Base-by-base conservation (phyloP, 2,329 filamentous ascomycete species). In the Aureobasidium leucospermi region DNA sequence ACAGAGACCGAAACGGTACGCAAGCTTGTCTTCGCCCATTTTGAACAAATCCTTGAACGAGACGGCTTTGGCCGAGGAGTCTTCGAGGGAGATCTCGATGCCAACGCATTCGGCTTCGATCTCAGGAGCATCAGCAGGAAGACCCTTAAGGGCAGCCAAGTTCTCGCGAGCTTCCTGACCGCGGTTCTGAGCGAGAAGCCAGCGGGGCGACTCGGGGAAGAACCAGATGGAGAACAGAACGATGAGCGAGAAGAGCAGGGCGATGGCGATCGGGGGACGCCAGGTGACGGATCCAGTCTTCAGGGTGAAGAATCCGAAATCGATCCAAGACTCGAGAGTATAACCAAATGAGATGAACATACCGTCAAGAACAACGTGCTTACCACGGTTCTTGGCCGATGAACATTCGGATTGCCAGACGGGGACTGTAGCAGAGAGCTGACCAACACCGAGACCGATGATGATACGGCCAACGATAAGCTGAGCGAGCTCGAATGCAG, bases 1-100 rank as follows among this genome's bases (percentile, higher is more conserved):
- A 64, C 77, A 80, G 10, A 81, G 75, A 2, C 69, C 69, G 66
- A 80, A 80, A 28, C 80, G 77, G 69, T 82, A 80, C 15, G 65
- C 61, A 1, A 79, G 73, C 68, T 78, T 78, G 57, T 81, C 78
- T 9, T 78, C 74, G 58, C 77, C 78, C 72, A 77, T 78, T 63
- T 73, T 77, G 64, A 80, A 70, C 65, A 80, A 70, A 46, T 80
- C 75, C 42, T 65, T 67, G 9, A 79, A 67, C 57, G 69, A 74
- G 3, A 73, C 71, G 10, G 70, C 71, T 43, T 69, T 67, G 4
- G 67, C 63, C 38, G 66, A 67, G 5, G 76, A 74, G 58, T 76
- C 71, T 64, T 81, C 78, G 29, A 80, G 75, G 0, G 77, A 77
- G 61, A 74, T 70, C 62, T 80, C 76, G 31, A 82, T 81, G 32